Percentiles rank a stretch among this genome's conserved stretches.
Evolutionary conservation across 129 eudicot genomes (phyloP).

Genomic region (Flaveria bidentis): DNA sequence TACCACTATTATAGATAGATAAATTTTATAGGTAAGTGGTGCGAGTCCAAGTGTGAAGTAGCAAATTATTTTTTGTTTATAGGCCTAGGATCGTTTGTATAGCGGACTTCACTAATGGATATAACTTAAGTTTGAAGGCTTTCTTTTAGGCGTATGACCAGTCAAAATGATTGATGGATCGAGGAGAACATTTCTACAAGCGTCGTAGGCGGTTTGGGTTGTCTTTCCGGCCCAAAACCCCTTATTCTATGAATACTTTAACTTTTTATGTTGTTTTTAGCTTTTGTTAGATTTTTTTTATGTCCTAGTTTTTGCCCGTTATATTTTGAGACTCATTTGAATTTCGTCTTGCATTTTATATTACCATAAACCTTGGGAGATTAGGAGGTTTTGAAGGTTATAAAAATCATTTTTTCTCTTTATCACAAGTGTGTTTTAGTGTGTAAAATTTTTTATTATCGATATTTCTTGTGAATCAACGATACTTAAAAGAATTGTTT

Average conservation of each 20-base stretch:
- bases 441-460: too few species aligned
- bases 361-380: neutral
- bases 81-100: neutral
- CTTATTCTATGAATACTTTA: too few species aligned
- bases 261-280: neutral
- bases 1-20: too few species aligned
- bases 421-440: too few species aligned
- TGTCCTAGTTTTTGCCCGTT: neutral
- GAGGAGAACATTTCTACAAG: neutral
- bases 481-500: too few species aligned
- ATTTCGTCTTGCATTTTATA: neutral
- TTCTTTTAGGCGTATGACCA: neutral
- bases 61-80: neutral
- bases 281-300: too few species aligned
- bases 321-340: neutral
- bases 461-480: too few species aligned
- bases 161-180: neutral
- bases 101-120: neutral
- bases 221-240: neutral
- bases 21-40: too few species aligned
- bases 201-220: too few species aligned
- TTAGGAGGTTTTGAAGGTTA: neutral
- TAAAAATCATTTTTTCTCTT: too few species aligned
- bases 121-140: neutral
- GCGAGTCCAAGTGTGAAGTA: neutral